Conservation (phyloP, 768 basidiomycete genomes). For the Pleurotus giganteus region DNA sequence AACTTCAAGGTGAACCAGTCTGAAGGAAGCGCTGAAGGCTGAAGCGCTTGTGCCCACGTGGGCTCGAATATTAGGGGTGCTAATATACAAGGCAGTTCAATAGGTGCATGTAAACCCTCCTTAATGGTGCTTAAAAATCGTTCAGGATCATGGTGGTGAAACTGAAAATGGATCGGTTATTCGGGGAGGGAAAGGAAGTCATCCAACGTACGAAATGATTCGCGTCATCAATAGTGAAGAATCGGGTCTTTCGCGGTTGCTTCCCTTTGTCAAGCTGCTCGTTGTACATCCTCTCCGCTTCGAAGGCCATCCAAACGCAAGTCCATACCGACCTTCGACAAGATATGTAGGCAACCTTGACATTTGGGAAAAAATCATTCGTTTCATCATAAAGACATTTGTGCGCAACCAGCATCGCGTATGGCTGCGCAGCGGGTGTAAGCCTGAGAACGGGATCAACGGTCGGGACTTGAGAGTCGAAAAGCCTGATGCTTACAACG, state of each 20-base stretch:
- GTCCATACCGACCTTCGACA: constrained; percentile 22
- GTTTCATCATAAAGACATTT: not conserved
- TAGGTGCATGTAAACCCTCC: not conserved
- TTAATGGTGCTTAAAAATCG: not conserved
- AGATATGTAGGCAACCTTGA: constrained; percentile 19
- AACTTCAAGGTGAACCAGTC: no score
- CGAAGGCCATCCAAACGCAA: constrained; percentile 21
- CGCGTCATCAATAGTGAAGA: constrained; percentile 21
- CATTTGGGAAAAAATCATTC: constrained; percentile 16
- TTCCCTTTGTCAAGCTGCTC: constrained; percentile 17
- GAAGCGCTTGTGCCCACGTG: no score
- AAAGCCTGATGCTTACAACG: constrained; percentile 18
- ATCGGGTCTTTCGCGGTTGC: constrained; percentile 20
- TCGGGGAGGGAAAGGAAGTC: no score
- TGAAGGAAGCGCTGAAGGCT: no score
- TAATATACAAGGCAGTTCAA: no score
- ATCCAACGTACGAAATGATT: constrained; percentile 34
- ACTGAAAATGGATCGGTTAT: not conserved
- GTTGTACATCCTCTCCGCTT: constrained; percentile 17
- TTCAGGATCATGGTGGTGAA: not conserved
- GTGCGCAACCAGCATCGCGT: constrained; percentile 6
- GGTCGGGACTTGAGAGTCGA: constrained; percentile 19
- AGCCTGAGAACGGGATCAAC: constrained; percentile 13
- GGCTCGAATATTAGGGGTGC: no score
- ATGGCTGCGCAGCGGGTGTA: constrained; percentile 21